Base-by-base conservation (phyloP, 805 yeast genomes). In the Myxozyma kluyveri region DNA sequence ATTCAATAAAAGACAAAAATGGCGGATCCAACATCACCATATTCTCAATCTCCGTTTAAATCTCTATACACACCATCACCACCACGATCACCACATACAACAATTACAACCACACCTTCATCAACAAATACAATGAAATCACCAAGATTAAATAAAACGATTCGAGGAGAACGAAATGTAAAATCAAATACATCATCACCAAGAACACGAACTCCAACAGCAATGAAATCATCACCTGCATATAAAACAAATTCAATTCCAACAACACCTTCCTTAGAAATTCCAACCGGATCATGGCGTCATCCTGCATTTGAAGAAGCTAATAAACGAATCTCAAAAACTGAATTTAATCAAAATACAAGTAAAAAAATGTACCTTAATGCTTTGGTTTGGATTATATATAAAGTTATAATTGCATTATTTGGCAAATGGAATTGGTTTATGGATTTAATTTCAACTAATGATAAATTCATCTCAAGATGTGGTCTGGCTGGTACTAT, bases 281-380 rank as follows among this genome's bases (percentile, higher is more conserved):
- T 47, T 3, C 64, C 64, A 9, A 61, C 49, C 4, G 64, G 64
- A 9, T 32, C 40, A 53, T 61, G 64, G 64, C 46, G 59, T 17
- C 64, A 61, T 47, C 64, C 64, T 3, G 53, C 62, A 5, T 51
- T 61, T 26, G 60, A 54, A 31, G 54, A 47, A 18, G 32, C 58
- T 12, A 60, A 61, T 23, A 19, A 41, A 14, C 52, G 64, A 19
- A 27, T 53, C 7, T 29, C 39, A n/a, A 35, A 29, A 27, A 51
- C 38, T 17, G 57, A 50, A 38, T 61, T 61, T 35, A 61, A 61
- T 6, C 64, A 61, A 41, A 21, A 44, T n/a, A 58, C 64, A 3
- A 45, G 61, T 12, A 47, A 58, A 37, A 45, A 49, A 22, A 49
- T 61, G 45, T 42, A 58, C 40, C 35, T 55, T 42, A 61, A 61